Evolutionary conservation across 352 stramenopile species (phyloP).

Genomic region (Thraustotheca clavata): DNA sequence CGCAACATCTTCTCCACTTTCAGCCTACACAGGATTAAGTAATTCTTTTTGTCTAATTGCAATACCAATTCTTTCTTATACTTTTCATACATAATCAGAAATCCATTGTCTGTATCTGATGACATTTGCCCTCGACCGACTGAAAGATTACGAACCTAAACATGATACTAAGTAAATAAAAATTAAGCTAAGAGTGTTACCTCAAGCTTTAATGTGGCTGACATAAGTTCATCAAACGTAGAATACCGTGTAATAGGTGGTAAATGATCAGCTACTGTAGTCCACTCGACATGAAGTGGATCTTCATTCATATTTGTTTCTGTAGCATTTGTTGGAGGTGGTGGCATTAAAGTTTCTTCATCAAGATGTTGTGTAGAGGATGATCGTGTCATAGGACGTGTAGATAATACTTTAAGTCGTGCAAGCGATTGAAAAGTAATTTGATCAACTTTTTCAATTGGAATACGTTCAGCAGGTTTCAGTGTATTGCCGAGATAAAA

Average conservation of each 20-base stretch:
- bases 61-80: slow-evolving; percentile 70
- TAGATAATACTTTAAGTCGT: slow-evolving; percentile 70
- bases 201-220: slow-evolving; percentile 77
- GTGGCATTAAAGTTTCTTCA: background rate
- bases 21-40: slow-evolving; percentile 19
- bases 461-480: slow-evolving; percentile 66
- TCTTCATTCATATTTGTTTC: slow-evolving; percentile 51
- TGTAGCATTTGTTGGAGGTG: background rate
- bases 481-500: slow-evolving; percentile 82
- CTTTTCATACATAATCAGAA: slow-evolving; percentile 73
- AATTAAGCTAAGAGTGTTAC: slow-evolving; percentile 24
- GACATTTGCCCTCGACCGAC: slow-evolving; percentile 79
- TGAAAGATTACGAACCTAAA: slow-evolving; percentile 63
- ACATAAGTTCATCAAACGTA: slow-evolving; percentile 88
- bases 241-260: slow-evolving; percentile 80
- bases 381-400: slow-evolving; percentile 27
- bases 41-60: slow-evolving; percentile 24
- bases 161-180: background rate
- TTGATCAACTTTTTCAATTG: slow-evolving; percentile 74
- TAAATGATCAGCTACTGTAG: slow-evolving; percentile 52
- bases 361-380: slow-evolving; percentile 35
- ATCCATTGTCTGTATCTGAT: slow-evolving; percentile 72
- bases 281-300: slow-evolving; percentile 62
- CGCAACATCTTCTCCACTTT: slow-evolving; percentile 34
- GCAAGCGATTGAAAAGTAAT: slow-evolving; percentile 83